Conservation (phyloP, 2,329 filamentous ascomycete species). For the Phyllosticta citriasiana region DNA sequence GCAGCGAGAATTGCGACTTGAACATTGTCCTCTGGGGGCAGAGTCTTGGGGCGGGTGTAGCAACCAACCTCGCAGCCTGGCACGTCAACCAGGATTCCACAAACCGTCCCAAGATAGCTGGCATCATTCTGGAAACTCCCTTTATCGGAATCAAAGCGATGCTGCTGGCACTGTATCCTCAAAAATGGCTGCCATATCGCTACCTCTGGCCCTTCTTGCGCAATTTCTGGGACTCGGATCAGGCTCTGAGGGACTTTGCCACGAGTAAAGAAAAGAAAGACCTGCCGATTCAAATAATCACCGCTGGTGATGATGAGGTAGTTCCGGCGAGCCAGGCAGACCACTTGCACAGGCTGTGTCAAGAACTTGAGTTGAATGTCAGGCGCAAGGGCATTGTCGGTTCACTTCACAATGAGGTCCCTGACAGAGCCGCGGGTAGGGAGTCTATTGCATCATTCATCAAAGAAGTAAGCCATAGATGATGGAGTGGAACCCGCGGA, state of each 20-base stretch:
- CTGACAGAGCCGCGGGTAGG: constrained; percentile 21
- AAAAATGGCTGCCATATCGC: constrained; percentile 69
- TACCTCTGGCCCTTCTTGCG: constrained; percentile 65
- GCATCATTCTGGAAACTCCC: constrained; percentile 64
- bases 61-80: constrained; percentile 38
- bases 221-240: constrained; percentile 44
- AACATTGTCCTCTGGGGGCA: constrained; percentile 63
- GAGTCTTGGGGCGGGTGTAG: constrained; percentile 64
- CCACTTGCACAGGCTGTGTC: constrained; percentile 38
- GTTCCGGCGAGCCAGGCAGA: constrained; percentile 49
- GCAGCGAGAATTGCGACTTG: constrained; percentile 20
- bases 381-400: constrained; percentile 31
- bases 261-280: constrained; percentile 6
- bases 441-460: neutral
- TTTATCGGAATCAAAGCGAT: constrained; percentile 62
- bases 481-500: neutral
- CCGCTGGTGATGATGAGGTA: constrained; percentile 46
- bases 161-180: constrained; percentile 63
- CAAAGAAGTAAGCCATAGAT: neutral
- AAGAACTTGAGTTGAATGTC: constrained; percentile 25
- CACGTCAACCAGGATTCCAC: neutral
- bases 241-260: constrained; percentile 32
- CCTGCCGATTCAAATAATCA: constrained; percentile 44
- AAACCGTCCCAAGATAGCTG: constrained; percentile 20
- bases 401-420: constrained; percentile 42